phyloP scores from a whole-genome alignment of 768 basidiomycete genomes.

The Astraeus odoratus region DNA sequence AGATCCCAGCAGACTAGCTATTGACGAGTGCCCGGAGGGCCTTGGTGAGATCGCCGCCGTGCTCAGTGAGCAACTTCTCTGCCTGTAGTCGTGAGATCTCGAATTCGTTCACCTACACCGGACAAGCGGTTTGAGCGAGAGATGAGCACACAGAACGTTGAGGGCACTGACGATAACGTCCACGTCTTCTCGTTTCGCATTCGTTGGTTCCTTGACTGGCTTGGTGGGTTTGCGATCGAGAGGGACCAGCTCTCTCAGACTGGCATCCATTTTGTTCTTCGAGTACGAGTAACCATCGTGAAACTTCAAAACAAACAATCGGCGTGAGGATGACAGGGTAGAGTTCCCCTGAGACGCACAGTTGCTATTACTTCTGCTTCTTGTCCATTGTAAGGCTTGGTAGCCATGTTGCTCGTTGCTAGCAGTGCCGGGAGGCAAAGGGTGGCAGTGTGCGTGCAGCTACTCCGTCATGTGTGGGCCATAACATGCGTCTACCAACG shows the following conservation, averaged over 20 bases:
- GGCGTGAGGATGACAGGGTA: not conserved
- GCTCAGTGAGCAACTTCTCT: conserved; percentile 24
- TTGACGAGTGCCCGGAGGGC: conserved; percentile 21
- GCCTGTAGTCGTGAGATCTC: conserved; percentile 23
- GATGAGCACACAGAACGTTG: not conserved
- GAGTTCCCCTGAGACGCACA: not conserved
- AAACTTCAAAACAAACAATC: conserved; percentile 33
- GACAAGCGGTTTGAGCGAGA: not conserved
- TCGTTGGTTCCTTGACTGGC: conserved; percentile 24
- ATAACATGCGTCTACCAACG: no score
- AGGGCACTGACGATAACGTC: conserved; percentile 20
- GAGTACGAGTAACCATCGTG: conserved; percentile 42
- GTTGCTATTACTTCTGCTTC: conserved; percentile 8
- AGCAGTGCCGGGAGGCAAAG: not conserved
- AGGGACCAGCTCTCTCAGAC: conserved; percentile 46
- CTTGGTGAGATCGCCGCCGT: conserved; percentile 23
- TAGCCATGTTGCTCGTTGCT: not conserved
- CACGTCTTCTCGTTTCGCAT: conserved; percentile 23
- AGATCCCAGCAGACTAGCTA: conserved; percentile 10
- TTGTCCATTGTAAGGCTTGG: conserved; percentile 5
- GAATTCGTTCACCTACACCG: conserved; percentile 22
- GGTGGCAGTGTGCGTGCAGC: not conserved
- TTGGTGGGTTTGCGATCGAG: conserved; percentile 53
- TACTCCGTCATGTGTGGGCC: conserved; percentile 43
- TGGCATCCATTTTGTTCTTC: conserved; percentile 27